Conservation (phyloP, 2,329 filamentous ascomycete genomes). For the Catunica adiposa region DNA sequence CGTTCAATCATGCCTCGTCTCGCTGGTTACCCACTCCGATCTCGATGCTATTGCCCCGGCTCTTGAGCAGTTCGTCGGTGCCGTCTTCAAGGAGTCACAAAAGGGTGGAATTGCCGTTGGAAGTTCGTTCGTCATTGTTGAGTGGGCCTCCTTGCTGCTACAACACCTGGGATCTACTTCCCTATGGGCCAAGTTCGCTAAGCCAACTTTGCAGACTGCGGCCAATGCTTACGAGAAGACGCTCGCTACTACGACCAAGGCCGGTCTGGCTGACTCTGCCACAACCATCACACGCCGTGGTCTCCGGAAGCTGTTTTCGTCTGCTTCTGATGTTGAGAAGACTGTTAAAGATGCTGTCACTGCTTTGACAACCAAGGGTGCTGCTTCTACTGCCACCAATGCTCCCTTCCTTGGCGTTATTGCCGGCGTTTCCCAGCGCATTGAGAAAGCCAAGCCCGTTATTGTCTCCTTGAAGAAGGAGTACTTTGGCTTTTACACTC, state of each 20-base stretch:
- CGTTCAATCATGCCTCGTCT: conserved; percentile 63
- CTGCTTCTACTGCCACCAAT: conserved; percentile 50
- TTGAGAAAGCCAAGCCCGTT: conserved; percentile 43
- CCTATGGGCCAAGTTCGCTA: conserved; percentile 47
- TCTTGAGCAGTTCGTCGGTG: conserved; percentile 47
- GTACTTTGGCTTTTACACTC: conserved; percentile 67
- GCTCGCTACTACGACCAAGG: conserved; percentile 45
- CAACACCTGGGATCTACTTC: conserved; percentile 48
- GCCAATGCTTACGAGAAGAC: conserved; percentile 66
- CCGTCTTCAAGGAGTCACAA: conserved; percentile 53
- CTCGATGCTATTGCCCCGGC: conserved; percentile 32
- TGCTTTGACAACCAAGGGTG: conserved; percentile 50
- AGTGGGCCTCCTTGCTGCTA: conserved; percentile 74
- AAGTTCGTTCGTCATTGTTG: conserved; percentile 74
- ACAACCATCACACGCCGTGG: conserved; percentile 64
- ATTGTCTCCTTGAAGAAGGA: conserved; percentile 47
- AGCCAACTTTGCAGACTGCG: conserved; percentile 49
- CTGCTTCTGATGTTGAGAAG: conserved; percentile 39
- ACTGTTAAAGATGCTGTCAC: conserved; percentile 46
- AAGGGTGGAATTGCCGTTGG: conserved; percentile 63
- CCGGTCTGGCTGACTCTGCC: conserved; percentile 54
- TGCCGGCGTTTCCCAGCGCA: conserved; percentile 67
- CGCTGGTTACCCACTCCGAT: conserved; percentile 43
- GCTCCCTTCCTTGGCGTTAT: conserved; percentile 68
- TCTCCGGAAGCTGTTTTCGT: conserved; percentile 55